A percentile compares a stretch with the other conserved stretches of the same genome.
These are phyloP conservation scores for Leccinum insolens DNA, from an alignment of 1,284 basidiomycete species.

Conservation along the genomic window DNA sequence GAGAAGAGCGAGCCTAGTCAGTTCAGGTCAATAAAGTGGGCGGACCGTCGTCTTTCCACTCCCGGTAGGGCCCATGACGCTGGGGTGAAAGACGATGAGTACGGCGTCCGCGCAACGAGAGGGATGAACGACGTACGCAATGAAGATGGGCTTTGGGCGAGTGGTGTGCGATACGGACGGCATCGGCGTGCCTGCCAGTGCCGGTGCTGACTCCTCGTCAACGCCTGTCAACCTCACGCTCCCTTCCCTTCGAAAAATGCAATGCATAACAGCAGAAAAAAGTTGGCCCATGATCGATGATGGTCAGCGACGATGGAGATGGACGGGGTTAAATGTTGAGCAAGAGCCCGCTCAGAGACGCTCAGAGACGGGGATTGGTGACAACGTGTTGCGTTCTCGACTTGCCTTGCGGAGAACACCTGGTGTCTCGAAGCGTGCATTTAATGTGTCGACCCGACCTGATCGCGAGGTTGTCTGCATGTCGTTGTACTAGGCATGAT, in stretches of 20 bases:
- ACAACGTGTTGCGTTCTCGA: neutral
- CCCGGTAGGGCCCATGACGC: constrained; percentile 35
- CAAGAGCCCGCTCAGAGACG: neutral
- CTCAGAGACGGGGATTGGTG: constrained; percentile 13
- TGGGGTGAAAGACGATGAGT: constrained; percentile 19
- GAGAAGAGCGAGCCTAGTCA: constrained; percentile 1
- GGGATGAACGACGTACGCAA: constrained; percentile 28
- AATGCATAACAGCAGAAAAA: constrained; percentile 9
- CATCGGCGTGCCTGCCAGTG: neutral
- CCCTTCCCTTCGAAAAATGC: constrained; percentile 13
- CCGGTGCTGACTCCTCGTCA: constrained; percentile 22
- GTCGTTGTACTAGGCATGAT: neutral
- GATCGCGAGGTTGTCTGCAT: neutral
- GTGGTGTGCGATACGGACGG: constrained; percentile 2
- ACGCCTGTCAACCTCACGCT: constrained; percentile 14
- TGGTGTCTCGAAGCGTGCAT: constrained; percentile 8
- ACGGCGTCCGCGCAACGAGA: neutral
- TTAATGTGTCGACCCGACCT: constrained; percentile 7
- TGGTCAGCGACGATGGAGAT: constrained; percentile 11
- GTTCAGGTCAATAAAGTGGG: neutral
- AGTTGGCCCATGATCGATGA: constrained; percentile 21
- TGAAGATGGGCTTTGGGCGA: constrained; percentile 27
- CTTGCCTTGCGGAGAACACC: constrained; percentile 8
- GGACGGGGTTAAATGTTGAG: constrained; percentile 5
- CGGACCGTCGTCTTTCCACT: constrained; percentile 39